A percentile compares a stretch with the other conserved stretches of the same genome.
phyloP scores from a whole-genome alignment of 805 yeast species.

The Candida succiphila region DNA sequence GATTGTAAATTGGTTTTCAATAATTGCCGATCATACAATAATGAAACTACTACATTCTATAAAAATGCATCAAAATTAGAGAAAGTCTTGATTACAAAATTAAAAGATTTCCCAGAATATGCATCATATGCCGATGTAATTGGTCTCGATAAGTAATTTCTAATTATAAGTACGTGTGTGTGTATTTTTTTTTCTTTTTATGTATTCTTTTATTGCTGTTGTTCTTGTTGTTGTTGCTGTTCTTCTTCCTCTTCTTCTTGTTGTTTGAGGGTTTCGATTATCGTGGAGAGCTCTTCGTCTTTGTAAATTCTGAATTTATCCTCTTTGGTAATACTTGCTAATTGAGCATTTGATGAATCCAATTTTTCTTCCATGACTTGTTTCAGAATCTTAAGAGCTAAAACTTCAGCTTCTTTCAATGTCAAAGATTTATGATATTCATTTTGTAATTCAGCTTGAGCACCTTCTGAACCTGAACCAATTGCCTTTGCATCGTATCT shows the following conservation, averaged over 20 bases:
- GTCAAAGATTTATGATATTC: conserved; percentile 93
- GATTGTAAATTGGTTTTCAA: conserved; percentile 81
- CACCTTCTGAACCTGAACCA: conserved; percentile 98
- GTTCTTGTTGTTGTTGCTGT: background rate
- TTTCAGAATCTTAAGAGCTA: conserved; percentile 80
- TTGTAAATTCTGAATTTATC: conserved; percentile 79
- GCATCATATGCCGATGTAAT: conserved; percentile 53
- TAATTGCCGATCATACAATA: conserved; percentile 88
- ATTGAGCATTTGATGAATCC: conserved; percentile 90
- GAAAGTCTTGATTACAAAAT: conserved; percentile 72
- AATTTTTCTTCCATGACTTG: conserved; percentile 99
- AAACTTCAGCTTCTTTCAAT: conserved; percentile 82
- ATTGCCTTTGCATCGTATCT: conserved; percentile 98
- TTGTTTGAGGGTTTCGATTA: conserved; percentile 69
- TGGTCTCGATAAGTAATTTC: background rate
- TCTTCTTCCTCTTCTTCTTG: conserved; percentile 40
- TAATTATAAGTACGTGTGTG: background rate
- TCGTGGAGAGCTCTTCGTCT: conserved; percentile 73
- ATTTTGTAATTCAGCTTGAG: conserved; percentile 94
- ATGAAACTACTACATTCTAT: conserved; percentile 89
- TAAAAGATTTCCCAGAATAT: conserved; percentile 89
- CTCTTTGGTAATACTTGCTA: conserved; percentile 83
- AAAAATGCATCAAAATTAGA: conserved; percentile 93
- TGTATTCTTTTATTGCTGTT: background rate
- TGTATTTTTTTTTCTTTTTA: background rate